Base-by-base conservation (phyloP, 176 grass and related monocot genomes). In the Cocos nucifera region DNA sequence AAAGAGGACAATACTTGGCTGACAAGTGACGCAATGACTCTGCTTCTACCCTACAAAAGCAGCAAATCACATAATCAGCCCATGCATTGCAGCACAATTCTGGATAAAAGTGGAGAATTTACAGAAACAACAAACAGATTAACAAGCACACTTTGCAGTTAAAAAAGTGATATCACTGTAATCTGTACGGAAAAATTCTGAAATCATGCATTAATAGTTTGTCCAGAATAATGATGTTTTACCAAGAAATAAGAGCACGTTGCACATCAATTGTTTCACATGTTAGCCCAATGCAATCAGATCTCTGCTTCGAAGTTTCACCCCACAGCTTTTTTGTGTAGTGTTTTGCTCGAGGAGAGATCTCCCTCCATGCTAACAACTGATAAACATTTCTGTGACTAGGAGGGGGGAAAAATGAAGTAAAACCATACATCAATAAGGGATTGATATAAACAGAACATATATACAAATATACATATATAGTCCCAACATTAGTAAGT, bases 1-100 rank as follows among this genome's bases (percentile, higher is more conserved):
- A 63, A 78, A 98, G 88, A 65, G 94, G 84, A 56, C 94, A 98
- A 73, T 98, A 98, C 44, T 89, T 90, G 49, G 88, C 88, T 28
- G 79, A 86, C 70, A 89, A 81, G 52, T 71, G 53, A 66, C 76
- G 75, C 67, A 98, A 62, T 50, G 93, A 92, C 59, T 98, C 78
- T 76, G 88, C 82, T 78, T 98, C 93, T 62, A 78, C 84, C 93
- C 93, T 98, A 81, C 56, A 73, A 52, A 69, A 51, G 63, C 39
- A 64, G 69, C 20, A 49, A 62, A 64, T 55, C 66, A 32, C 64
- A 56, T 23, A 22, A 15, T 63, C 50, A 61, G 14, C 26, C 6
- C 57, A 20, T 4, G 12, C 48, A 61, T 44, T 44, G 10, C 2
- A 3, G 10, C 10, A 44, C 12, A 44, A 44, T 44, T 44, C 35